Percentiles rank a stretch among this genome's conserved stretches.
These are phyloP conservation scores for Trichophyton mentagrophytes DNA, from an alignment of 2,329 filamentous ascomycete genomes.

Conservation along the genomic window DNA sequence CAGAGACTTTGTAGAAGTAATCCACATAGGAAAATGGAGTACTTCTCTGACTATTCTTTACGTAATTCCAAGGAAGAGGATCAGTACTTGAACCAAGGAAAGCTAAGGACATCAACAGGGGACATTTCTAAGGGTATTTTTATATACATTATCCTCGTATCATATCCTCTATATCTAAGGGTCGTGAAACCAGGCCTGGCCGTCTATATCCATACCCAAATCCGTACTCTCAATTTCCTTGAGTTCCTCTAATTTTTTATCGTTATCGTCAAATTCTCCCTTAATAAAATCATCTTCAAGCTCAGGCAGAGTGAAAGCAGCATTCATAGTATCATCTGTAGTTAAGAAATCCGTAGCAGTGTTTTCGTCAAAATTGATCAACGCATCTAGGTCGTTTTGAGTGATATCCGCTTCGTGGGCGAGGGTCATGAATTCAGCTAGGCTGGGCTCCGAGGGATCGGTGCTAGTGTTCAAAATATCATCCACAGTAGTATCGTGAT, in stretches of 20 bases:
- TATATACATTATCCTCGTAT: not conserved
- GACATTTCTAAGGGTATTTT: not conserved
- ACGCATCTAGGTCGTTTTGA: slow-evolving; percentile 34
- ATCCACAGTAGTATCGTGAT: slow-evolving; percentile 5
- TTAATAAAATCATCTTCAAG: slow-evolving; percentile 2
- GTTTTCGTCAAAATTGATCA: slow-evolving; percentile 36
- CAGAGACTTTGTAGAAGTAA: not conserved
- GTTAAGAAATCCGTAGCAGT: slow-evolving; percentile 25
- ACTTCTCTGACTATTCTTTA: too few species aligned
- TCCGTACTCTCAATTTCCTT: slow-evolving; percentile 7
- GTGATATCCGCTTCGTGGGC: slow-evolving; percentile 34
- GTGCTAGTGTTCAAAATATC: not conserved
- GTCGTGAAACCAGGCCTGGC: not conserved
- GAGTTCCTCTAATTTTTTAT: slow-evolving; percentile 12
- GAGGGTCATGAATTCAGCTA: slow-evolving; percentile 32
- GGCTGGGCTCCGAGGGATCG: slow-evolving; percentile 22
- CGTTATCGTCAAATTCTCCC: slow-evolving; percentile 13
- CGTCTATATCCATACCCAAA: not conserved
- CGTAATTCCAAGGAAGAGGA: too few species aligned
- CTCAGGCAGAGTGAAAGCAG: slow-evolving; percentile 8
- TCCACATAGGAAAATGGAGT: not conserved
- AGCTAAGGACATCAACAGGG: not conserved
- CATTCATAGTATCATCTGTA: slow-evolving; percentile 16
- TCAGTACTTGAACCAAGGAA: too few species aligned
- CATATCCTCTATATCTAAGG: not conserved